Evolutionary conservation across 2,329 filamentous ascomycete species (phyloP).

Genomic region (Cytospora piceicola): DNA sequence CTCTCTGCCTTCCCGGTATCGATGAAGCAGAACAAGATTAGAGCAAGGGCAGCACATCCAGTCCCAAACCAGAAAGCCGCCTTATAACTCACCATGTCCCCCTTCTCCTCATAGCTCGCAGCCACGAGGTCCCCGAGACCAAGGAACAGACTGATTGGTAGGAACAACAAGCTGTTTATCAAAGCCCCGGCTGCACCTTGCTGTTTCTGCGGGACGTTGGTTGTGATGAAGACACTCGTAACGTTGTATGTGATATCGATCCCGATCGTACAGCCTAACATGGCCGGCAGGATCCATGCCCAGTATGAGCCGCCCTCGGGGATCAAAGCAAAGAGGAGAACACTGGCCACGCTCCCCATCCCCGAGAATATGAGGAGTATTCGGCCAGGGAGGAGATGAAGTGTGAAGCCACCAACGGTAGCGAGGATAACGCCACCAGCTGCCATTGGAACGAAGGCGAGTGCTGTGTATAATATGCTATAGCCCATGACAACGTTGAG

Average conservation of each 20-base stretch:
- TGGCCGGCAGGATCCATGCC: slow-evolving; percentile 73
- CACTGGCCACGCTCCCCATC: slow-evolving; percentile 60
- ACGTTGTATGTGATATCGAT: slow-evolving; percentile 79
- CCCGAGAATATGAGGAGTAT: slow-evolving; percentile 66
- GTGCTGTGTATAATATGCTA: slow-evolving; percentile 65
- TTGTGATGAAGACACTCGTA: slow-evolving; percentile 78
- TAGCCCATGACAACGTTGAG: slow-evolving; percentile 63
- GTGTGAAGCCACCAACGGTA: slow-evolving; percentile 64
- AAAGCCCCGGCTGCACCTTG: slow-evolving; percentile 75
- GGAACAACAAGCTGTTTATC: slow-evolving; percentile 71
- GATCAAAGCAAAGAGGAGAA: slow-evolving; percentile 66
- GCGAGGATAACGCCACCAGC: slow-evolving; percentile 70
- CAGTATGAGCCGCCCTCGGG: slow-evolving; percentile 68
- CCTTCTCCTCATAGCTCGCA: slow-evolving; percentile 40
- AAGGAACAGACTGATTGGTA: slow-evolving; percentile 73
- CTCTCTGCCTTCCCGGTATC: slow-evolving; percentile 58
- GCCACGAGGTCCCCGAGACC: slow-evolving; percentile 70
- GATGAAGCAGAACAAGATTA: slow-evolving; percentile 61
- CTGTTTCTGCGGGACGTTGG: slow-evolving; percentile 64
- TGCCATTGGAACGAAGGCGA: slow-evolving; percentile 71
- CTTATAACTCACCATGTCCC: slow-evolving; percentile 59
- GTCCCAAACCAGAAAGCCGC: slow-evolving; percentile 70
- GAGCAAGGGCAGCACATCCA: slow-evolving; percentile 54
- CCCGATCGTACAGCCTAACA: slow-evolving; percentile 70
- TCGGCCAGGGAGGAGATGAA: slow-evolving; percentile 67